Evolutionary conservation across 2,329 filamentous ascomycete species (phyloP), one percentile per base, ranked within the genome.

Genomic region (Nannizziopsis arthrosporioides): DNA sequence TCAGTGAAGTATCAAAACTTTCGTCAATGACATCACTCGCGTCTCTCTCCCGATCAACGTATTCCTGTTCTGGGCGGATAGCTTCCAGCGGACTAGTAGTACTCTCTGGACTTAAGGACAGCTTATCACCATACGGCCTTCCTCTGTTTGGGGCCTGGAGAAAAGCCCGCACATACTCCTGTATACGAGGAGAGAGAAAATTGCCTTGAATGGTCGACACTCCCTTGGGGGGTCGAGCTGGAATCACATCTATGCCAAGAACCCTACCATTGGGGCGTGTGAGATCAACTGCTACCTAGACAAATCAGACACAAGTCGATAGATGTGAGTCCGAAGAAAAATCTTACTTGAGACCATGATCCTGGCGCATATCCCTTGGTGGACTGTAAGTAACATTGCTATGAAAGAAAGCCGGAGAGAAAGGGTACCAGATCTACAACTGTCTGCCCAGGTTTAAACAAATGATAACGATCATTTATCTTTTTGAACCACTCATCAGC

Each of bases 151-250:
- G 78, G 52, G 82, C 77, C 42, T 73, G 68, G 36, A 98, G 77
- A 60, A 89, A 92, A 4, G 79, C 74, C 62, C 83, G 82, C 35
- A 94, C 81, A 63, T 90, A 77, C 17, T 72, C 75, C 63, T 84
- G 84, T n/a, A 95, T 81, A 1, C 69, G 67, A 0, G 79, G 75
- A 5, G 81, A 84, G 36, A 96, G 72, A 56, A 98, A 96, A 63
- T 98, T 85, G 42, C 93, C 92, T 66, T 98, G 92, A 49, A 98
- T 88, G 1, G 87, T 87, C 22, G 85, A 89, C n/a, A 94, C 88
- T 17, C 92, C 92, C 59, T 77, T 80, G 0, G 92, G 92, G 4
- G 93, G 90, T 62, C 90, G 84, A 0, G 88, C 86, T 3, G 92
- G 92, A 55, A 98, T 87, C 44, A 98, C 77, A 63, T 98, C 92